Percentiles rank a stretch among this genome's conserved stretches.
Evolutionary conservation across 2,329 filamentous ascomycete genomes (phyloP).

Genomic region (Xylaria sp.): DNA sequence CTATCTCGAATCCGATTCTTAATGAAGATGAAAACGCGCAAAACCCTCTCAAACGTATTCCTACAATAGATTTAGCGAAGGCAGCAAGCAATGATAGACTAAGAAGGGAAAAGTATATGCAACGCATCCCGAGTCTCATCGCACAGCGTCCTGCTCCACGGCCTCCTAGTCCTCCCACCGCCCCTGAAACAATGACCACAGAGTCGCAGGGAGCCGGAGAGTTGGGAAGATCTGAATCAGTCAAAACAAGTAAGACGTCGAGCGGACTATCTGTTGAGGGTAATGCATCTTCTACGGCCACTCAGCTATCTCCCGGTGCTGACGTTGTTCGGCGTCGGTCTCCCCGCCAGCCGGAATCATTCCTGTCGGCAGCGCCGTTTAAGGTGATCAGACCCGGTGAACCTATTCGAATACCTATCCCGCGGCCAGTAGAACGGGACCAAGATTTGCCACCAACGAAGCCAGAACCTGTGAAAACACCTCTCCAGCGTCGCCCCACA

Average conservation of each 20-base stretch:
- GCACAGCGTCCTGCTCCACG: constrained; percentile 52
- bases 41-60: constrained; percentile 46
- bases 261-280: constrained; percentile 47
- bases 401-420: constrained; percentile 49
- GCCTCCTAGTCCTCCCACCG: constrained; percentile 48
- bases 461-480: constrained; percentile 52
- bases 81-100: constrained; percentile 60
- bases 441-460: constrained; percentile 43
- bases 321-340: constrained; percentile 64
- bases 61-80: constrained; percentile 61
- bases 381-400: constrained; percentile 46
- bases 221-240: constrained; percentile 44
- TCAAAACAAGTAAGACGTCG: constrained; percentile 40
- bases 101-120: constrained; percentile 51
- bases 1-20: constrained; percentile 63
- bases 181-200: constrained; percentile 51
- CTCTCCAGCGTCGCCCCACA: constrained; percentile 57
- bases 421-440: constrained; percentile 49
- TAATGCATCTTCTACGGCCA: constrained; percentile 57
- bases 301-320: constrained; percentile 61
- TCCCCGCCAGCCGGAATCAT: constrained; percentile 53
- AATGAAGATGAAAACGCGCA: constrained; percentile 41
- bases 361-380: constrained; percentile 39
- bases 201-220: constrained; percentile 53
- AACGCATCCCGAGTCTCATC: constrained; percentile 48